phyloP scores from a whole-genome alignment of 192 early-diverging fungal species.

The Coemansia sp. region DNA sequence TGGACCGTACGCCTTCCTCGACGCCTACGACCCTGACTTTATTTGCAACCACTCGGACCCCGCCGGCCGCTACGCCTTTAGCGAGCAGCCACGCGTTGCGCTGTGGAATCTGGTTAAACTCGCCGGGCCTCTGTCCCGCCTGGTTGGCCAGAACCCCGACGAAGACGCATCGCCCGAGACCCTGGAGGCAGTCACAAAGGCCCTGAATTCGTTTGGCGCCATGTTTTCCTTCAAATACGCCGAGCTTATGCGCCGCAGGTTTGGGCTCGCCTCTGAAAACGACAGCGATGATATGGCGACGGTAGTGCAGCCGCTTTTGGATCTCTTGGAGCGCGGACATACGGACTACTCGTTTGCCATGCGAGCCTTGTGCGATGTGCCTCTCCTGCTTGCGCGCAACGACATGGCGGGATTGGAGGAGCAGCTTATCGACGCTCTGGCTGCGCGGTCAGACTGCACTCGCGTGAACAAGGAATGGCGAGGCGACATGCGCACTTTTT shows the following conservation, averaged over 20 bases:
- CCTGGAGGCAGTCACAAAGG: constrained; percentile 36
- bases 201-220: constrained; percentile 56
- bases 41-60: constrained; percentile 81
- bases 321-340: constrained; percentile 60
- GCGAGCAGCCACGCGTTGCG: constrained; percentile 74
- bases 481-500: constrained; percentile 26
- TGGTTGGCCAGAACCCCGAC: constrained; percentile 42
- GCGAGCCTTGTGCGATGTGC: constrained; percentile 61
- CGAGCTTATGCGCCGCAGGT: constrained; percentile 62
- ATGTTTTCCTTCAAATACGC: constrained; percentile 52
- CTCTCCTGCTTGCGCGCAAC: constrained; percentile 19
- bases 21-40: constrained; percentile 75
- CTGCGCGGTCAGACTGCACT: constrained; percentile 1
- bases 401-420: constrained; percentile 13
- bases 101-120: constrained; percentile 78
- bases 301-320: constrained; percentile 65
- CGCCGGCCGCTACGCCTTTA: constrained; percentile 71
- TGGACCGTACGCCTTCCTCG: constrained; percentile 84
- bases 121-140: constrained; percentile 61
- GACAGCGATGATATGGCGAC: constrained; percentile 54
- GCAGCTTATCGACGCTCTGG: constrained; percentile 16
- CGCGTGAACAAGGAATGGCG: not conserved
- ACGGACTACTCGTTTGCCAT: constrained; percentile 79
- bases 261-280: constrained; percentile 41
- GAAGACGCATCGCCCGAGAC: constrained; percentile 19